Evolutionary conservation across 2,329 filamentous ascomycete species (phyloP).

Genomic region (Colletotrichum tamarilloi): DNA sequence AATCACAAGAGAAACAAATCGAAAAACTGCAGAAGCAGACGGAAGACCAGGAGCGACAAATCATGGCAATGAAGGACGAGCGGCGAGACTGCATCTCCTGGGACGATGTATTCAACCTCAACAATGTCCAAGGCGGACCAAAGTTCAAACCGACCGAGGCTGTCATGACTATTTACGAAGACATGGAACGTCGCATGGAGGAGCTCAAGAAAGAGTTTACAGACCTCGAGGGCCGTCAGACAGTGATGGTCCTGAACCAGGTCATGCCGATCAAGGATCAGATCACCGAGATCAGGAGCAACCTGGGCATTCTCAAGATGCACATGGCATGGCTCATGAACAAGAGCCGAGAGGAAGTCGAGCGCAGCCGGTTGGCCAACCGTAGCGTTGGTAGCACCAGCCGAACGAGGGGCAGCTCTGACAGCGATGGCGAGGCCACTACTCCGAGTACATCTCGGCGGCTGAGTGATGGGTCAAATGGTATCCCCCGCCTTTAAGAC

Average conservation of each 20-base stretch:
- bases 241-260: slow-evolving; percentile 71
- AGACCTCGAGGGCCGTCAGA: slow-evolving; percentile 70
- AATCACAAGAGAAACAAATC: slow-evolving; percentile 61
- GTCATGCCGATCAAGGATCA: slow-evolving; percentile 71
- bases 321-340: slow-evolving; percentile 70
- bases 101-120: slow-evolving; percentile 34
- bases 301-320: slow-evolving; percentile 68
- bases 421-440: slow-evolving; percentile 38
- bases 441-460: slow-evolving; percentile 37
- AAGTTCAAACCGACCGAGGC: slow-evolving; percentile 36
- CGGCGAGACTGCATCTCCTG: slow-evolving; percentile 32
- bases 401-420: slow-evolving; percentile 40
- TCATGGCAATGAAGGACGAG: slow-evolving; percentile 47
- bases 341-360: slow-evolving; percentile 58
- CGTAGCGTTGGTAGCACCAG: slow-evolving; percentile 38
- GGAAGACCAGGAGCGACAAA: slow-evolving; percentile 47
- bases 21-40: slow-evolving; percentile 49
- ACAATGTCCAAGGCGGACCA: slow-evolving; percentile 25
- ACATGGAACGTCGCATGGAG: slow-evolving; percentile 54
- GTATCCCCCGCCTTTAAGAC: slow-evolving; percentile 48
- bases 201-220: slow-evolving; percentile 67
- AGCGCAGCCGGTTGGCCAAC: slow-evolving; percentile 43
- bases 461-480: slow-evolving; percentile 46
- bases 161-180: slow-evolving; percentile 38
- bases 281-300: slow-evolving; percentile 69